These are phyloP conservation scores for Phytophthora hybrid DNA, from an alignment of 352 stramenopile species.

Conservation along the genomic window DNA sequence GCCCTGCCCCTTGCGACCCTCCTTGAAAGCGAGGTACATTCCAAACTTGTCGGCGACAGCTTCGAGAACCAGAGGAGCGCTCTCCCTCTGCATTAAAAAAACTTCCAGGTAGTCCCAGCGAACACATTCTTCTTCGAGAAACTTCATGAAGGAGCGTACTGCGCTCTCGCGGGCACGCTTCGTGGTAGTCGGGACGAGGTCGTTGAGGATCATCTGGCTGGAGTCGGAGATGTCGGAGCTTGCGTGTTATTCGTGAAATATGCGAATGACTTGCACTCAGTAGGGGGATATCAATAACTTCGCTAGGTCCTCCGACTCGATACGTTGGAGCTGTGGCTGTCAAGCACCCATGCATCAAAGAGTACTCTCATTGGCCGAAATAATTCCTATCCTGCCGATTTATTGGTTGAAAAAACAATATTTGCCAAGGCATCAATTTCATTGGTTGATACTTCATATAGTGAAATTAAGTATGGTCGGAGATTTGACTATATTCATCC, in stretches of 20 bases:
- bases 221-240: constrained; percentile 18
- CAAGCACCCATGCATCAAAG: neutral
- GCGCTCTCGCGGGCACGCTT: constrained; percentile 23
- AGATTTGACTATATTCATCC: too few relatives aligned
- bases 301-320: neutral
- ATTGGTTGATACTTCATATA: too few relatives aligned
- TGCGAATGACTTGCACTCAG: constrained; percentile 7
- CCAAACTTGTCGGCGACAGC: constrained; percentile 37
- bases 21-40: constrained; percentile 32
- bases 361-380: too few relatives aligned
- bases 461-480: too few relatives aligned
- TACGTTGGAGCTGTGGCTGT: too few relatives aligned
- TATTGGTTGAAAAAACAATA: too few relatives aligned
- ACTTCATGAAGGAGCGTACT: constrained; percentile 24
- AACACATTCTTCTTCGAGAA: constrained; percentile 16
- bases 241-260: constrained; percentile 15
- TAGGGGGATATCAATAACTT: constrained; percentile 12
- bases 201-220: constrained; percentile 32
- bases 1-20: constrained; percentile 9
- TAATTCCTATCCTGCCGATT: too few relatives aligned
- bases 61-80: constrained; percentile 2
- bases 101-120: constrained; percentile 22
- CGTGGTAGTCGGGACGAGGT: constrained; percentile 30
- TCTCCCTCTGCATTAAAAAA: constrained; percentile 16
- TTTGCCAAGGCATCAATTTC: too few relatives aligned